These are phyloP conservation scores for Cymbopogon flexuosus DNA, from an alignment of 202 grass and related monocot genomes.

Conservation along the genomic window DNA sequence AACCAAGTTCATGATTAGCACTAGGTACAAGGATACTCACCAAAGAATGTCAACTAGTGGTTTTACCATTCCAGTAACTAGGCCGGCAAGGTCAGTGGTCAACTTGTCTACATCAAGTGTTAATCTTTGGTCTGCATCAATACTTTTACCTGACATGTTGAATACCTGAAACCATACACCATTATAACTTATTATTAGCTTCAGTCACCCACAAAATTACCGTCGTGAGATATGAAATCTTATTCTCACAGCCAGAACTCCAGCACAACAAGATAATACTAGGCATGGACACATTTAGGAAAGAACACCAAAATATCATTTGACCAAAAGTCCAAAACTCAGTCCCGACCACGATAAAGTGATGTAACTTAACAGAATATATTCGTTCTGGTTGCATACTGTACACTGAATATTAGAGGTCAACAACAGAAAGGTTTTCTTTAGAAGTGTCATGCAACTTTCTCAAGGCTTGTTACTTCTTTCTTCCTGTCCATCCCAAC, in stretches of 20 bases:
- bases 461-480: not conserved
- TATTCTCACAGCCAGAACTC: conserved; percentile 11
- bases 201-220: conserved; percentile 1
- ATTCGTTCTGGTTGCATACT: not conserved
- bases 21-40: conserved; percentile 43
- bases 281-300: not conserved
- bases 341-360: conserved; percentile 19
- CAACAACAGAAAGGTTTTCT: not conserved
- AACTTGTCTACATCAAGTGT: conserved; percentile 96
- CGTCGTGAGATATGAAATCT: not conserved
- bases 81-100: conserved; percentile 80
- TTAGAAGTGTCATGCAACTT: not conserved
- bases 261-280: conserved; percentile 12
- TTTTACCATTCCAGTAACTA: conserved; percentile 98
- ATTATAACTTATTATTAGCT: conserved; percentile 20
- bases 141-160: conserved; percentile 71
- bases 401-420: not conserved
- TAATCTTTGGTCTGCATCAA: conserved; percentile 94
- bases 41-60: conserved; percentile 96
- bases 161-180: conserved; percentile 65
- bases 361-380: not conserved
- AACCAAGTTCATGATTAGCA: conserved; percentile 13
- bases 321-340: conserved; percentile 14
- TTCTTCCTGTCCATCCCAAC: not conserved
- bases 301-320: not conserved